Evolutionary conservation across 148 eudicot species (phyloP).

Genomic region (Camellia lanceoleosa): DNA sequence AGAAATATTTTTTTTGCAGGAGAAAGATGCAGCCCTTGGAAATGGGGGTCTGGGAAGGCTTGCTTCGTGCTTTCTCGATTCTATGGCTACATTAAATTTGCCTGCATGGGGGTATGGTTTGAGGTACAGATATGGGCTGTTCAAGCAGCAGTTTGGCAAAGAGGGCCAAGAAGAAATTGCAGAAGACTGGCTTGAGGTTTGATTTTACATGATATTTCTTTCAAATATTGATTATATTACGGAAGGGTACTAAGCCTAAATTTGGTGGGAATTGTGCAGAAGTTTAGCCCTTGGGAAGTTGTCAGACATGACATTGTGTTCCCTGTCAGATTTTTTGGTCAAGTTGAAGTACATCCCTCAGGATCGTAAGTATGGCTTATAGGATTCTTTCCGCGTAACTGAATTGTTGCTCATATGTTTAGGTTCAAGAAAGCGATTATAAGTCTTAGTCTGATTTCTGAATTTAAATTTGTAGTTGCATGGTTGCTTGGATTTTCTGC

Average conservation of each 20-base stretch:
- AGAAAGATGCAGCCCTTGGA: slow-evolving; percentile 99
- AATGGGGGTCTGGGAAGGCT: slow-evolving; percentile 99
- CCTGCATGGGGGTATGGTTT: slow-evolving; percentile 99
- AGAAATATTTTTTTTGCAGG: slow-evolving; percentile 41
- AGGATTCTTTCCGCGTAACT: slow-evolving; percentile 4
- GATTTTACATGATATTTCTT: slow-evolving; percentile 12
- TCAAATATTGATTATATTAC: background rate
- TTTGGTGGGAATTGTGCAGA: slow-evolving; percentile 46
- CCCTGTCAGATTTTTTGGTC: slow-evolving; percentile 92
- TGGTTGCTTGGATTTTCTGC: background rate
- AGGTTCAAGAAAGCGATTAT: background rate
- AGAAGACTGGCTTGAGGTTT: slow-evolving; percentile 96
- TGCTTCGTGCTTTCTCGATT: slow-evolving; percentile 95
- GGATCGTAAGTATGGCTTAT: slow-evolving; percentile 68
- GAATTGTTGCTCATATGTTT: background rate
- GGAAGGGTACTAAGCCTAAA: slow-evolving; percentile 6
- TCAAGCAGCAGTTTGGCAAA: slow-evolving; percentile 83
- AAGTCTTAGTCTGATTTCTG: background rate
- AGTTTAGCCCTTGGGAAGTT: slow-evolving; percentile 98
- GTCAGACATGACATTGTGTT: slow-evolving; percentile 88
- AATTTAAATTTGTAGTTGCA: background rate
- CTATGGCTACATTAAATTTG: slow-evolving; percentile 93
- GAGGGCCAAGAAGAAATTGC: slow-evolving; percentile 86
- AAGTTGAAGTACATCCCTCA: slow-evolving; percentile 67
- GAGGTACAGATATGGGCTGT: slow-evolving; percentile 92